Evolutionary conservation across 495 filamentous ascomycete genomes (phyloP).

Genomic region (Aspergillus affinis): DNA sequence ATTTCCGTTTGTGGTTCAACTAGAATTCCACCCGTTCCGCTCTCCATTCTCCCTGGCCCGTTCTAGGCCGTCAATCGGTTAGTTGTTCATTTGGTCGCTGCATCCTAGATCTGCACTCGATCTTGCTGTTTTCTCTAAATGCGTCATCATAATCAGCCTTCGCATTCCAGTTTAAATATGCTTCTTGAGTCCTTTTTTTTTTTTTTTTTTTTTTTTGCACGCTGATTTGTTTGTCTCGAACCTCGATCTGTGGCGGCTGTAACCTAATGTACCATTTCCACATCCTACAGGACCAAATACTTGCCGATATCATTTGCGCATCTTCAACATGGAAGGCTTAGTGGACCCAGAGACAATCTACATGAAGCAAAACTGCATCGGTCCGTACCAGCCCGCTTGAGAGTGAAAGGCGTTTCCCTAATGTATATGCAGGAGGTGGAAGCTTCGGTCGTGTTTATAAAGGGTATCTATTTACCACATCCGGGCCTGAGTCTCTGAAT

Average conservation of each 20-base stretch:
- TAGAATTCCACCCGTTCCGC: neutral
- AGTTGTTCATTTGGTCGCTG: neutral
- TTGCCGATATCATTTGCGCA: conserved; percentile 10
- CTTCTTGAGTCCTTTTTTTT: neutral
- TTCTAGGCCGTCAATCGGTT: neutral
- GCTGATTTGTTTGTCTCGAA: neutral
- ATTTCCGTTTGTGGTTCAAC: neutral
- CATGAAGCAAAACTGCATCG: conserved; percentile 91
- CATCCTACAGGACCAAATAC: conserved; percentile 2
- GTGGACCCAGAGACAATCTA: conserved; percentile 86
- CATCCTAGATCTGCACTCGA: neutral
- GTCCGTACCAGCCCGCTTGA: conserved; percentile 46
- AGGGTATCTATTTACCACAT: conserved; percentile 55
- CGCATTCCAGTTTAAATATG: neutral
- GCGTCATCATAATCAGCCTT: neutral
- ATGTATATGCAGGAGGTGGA: conserved; percentile 59
- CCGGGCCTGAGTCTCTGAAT: conserved; percentile 24
- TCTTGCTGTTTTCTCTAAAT: neutral
- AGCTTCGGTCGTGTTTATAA: conserved; percentile 97
- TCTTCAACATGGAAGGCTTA: conserved; percentile 37
- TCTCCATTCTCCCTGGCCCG: no score
- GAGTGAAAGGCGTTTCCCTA: conserved; percentile 2
- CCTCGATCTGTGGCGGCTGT: neutral
- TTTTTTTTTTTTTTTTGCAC: neutral
- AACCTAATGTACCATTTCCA: neutral